A percentile compares a stretch with the other conserved stretches of the same genome.
Conservation (phyloP, 257 asterid genomes). For the Mentha longifolia region DNA sequence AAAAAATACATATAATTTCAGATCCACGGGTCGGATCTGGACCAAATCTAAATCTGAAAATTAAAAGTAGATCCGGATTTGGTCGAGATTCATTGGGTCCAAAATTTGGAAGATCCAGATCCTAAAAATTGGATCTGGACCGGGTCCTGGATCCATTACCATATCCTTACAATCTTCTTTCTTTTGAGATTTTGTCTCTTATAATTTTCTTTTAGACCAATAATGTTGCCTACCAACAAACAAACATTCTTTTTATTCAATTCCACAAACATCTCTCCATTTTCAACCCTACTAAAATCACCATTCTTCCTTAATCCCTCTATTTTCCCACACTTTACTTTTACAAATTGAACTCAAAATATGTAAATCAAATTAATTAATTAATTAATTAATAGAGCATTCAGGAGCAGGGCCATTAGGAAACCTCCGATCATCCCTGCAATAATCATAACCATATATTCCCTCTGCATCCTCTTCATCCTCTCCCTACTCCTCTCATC, state of each 20-base stretch:
- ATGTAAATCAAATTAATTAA: too few species aligned
- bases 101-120: too few species aligned
- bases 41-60: too few species aligned
- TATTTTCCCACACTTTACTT: background rate
- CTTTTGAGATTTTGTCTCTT: too few species aligned
- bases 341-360: background rate
- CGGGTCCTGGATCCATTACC: too few species aligned
- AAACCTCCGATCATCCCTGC: slow-evolving; percentile 61
- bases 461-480: slow-evolving; percentile 46
- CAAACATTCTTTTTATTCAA: background rate
- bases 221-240: background rate
- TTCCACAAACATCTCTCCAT: background rate
- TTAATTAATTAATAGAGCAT: slow-evolving; percentile 39
- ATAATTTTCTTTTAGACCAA: background rate
- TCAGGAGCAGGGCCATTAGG: slow-evolving; percentile 61
- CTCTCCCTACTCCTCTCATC: slow-evolving; percentile 40
- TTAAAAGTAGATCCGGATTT: too few species aligned
- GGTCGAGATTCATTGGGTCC: too few species aligned
- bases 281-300: background rate
- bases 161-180: too few species aligned
- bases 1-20: too few species aligned
- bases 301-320: too few species aligned
- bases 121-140: too few species aligned
- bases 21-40: too few species aligned
- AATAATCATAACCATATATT: slow-evolving; percentile 65